Conservation (phyloP, 495 filamentous ascomycete genomes). For the Tuber indicum region DNA sequence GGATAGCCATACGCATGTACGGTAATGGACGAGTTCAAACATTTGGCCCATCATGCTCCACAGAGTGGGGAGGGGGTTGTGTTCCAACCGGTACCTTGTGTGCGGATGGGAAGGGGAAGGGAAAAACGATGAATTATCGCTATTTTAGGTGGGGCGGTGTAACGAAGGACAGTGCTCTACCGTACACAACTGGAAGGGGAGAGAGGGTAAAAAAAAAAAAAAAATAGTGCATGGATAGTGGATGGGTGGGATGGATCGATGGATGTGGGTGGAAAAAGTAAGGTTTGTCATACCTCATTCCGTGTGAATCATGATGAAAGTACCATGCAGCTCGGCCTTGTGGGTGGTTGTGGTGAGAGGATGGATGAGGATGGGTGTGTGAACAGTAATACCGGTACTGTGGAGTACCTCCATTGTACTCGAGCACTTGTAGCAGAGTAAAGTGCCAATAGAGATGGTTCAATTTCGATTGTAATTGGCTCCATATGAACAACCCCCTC, state of each 20-base stretch:
- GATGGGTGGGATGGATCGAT: neutral
- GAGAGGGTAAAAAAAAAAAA: neutral
- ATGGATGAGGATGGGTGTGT: too few relatives aligned
- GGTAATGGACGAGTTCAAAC: neutral
- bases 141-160: constrained; percentile 4
- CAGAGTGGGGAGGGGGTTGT: neutral
- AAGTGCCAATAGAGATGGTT: neutral
- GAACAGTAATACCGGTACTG: too few relatives aligned
- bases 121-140: neutral
- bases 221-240: neutral
- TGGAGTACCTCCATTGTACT: neutral
- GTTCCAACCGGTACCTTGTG: neutral
- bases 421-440: too few relatives aligned
- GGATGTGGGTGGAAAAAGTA: constrained; percentile 4
- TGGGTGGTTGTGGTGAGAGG: neutral
- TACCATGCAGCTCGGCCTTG: neutral
- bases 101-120: neutral
- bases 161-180: neutral
- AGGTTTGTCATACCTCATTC: neutral
- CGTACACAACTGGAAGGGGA: neutral
- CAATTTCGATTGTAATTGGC: neutral
- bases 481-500: neutral
- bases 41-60: neutral
- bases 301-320: constrained; percentile 3
- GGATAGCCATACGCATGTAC: neutral